These are phyloP conservation scores for Fusarium proliferatum DNA, from an alignment of 2,329 filamentous ascomycete genomes.

Conservation along the genomic window DNA sequence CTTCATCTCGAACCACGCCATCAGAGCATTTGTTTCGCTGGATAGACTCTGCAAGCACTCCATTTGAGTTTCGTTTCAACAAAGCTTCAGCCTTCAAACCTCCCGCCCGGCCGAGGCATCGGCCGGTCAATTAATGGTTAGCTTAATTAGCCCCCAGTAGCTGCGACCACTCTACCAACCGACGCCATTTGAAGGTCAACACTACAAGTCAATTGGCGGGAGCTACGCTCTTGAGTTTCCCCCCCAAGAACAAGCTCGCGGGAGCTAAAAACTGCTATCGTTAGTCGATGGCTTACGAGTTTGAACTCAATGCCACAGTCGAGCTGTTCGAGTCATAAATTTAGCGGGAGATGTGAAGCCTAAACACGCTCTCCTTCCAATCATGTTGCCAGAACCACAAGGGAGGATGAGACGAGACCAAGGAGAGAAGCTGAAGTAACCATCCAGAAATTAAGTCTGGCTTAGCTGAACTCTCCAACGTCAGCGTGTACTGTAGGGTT, in stretches of 20 bases:
- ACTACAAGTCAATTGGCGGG: slow-evolving; percentile 10
- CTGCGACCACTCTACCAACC: slow-evolving; percentile 15
- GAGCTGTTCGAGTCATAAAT: neutral
- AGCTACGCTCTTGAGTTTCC: neutral
- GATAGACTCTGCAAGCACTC: neutral
- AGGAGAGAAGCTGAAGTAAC: neutral
- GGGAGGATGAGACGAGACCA: neutral
- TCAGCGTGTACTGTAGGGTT: neutral
- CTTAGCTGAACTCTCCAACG: neutral
- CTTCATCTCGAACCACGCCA: neutral
- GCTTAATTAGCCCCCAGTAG: neutral
- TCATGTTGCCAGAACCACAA: neutral
- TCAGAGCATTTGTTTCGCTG: neutral
- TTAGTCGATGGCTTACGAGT: slow-evolving; percentile 1
- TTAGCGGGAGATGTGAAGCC: neutral
- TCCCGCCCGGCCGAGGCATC: slow-evolving; percentile 14
- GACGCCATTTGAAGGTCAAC: slow-evolving; percentile 2
- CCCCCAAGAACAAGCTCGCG: slow-evolving; percentile 10
- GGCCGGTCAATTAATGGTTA: slow-evolving; percentile 23
- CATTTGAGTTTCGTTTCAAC: neutral
- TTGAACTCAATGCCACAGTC: neutral
- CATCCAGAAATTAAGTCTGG: neutral
- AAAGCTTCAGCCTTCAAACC: neutral
- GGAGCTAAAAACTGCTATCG: slow-evolving; percentile 29
- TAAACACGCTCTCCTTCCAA: neutral